Conservation (phyloP, 1,139 yeast species). For the Maudiozyma humilis region DNA sequence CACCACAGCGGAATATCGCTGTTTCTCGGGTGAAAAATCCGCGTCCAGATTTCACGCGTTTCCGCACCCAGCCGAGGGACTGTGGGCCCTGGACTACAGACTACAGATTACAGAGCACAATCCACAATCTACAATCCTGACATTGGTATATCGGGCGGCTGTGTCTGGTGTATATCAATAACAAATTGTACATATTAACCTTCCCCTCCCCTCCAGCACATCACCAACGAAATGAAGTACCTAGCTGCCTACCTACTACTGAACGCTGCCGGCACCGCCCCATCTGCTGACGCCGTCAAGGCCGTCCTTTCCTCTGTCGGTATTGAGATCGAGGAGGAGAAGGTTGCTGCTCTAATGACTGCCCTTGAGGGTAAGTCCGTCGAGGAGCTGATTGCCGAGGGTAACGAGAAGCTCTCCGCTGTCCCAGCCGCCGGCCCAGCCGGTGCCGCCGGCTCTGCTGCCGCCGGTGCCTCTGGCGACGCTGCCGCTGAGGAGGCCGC, state of each 20-base stretch:
- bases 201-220: no score
- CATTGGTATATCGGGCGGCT: no score
- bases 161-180: no score
- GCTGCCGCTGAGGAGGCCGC: conserved; percentile 51
- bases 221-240: conserved; percentile 65
- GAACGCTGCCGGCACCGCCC: conserved; percentile 78
- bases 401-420: conserved; percentile 73
- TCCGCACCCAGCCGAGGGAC: no score
- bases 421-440: conserved; percentile 83
- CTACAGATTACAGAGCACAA: no score
- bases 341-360: conserved; percentile 55
- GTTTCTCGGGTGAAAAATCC: no score
- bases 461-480: conserved; percentile 51
- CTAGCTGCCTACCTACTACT: conserved; percentile 85
- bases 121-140: no score
- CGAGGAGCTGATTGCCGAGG: conserved; percentile 68
- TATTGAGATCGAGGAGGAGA: conserved; percentile 69
- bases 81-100: no score
- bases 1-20: not conserved
- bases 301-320: conserved; percentile 68
- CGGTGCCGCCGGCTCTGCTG: conserved; percentile 50
- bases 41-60: no score
- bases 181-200: no score
- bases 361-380: conserved; percentile 73
- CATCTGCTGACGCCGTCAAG: conserved; percentile 66